Evolutionary conservation across 1,139 yeast species (phyloP), one percentile per base, ranked within the genome.

Genomic region (Zygoascus hellenicus): DNA sequence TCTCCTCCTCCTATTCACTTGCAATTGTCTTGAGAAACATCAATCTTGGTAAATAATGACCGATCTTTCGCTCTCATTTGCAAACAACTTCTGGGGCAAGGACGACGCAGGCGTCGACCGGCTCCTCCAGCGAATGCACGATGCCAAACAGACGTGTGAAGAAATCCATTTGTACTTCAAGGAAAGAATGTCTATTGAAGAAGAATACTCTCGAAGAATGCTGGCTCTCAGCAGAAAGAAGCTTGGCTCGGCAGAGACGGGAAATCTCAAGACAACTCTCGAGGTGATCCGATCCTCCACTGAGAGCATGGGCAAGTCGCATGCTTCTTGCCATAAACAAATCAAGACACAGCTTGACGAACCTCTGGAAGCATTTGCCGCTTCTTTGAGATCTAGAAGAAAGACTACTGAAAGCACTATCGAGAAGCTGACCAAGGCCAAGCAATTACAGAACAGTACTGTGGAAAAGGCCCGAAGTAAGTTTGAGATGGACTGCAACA

Each of bases 191-290:
- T 69, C 74, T 7, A 75, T 88, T 36, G 96, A 88, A 58, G 83
- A 80, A 52, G 96, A 88, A 16, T 85, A 85, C 59, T 69, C 80
- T 42, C 74, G 77, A 51, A 73, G 71, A 52, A 62, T 83, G 53
- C 72, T 68, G 75, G 64, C 69, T 26, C 67, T 88, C 19, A 70
- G 85, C 34, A 65, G 69, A 47, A 74, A 72, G 44, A 60, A 70
- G 0, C 62, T 83, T 1, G 90, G 90, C 0, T 63, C 77, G 2
- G 68, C 68, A 48, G 95, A 86, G 58, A 71, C 78, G 0, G 88
- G 77, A 1, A 65, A 80, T 0, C 64, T 84, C 49, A 78, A 75
- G 58, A 69, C 71, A 14, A 76, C 89, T 7, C 69, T 87, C 17
- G 88, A 82, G 48, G 71, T 72, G 39, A 68, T 88, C 44, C 69